Base-by-base conservation (phyloP, 2,329 filamentous ascomycete species). In the Juglanconis juglandina region DNA sequence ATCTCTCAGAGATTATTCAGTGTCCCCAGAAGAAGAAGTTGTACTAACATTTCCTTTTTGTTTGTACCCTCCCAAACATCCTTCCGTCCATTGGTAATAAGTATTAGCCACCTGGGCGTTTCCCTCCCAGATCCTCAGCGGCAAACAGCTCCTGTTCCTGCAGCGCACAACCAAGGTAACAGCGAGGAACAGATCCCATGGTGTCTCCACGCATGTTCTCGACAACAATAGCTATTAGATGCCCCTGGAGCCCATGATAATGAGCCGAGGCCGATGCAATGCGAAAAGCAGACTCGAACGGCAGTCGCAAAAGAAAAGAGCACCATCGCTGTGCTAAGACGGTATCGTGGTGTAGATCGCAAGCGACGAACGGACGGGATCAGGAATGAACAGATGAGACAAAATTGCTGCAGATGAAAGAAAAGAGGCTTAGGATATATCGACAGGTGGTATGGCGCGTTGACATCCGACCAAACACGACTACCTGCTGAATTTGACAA, bases 261-360 rank as follows among this genome's bases (percentile, higher is more conserved):
- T 70, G 67, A 63, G 67, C 59, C 54, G 66, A 60, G 68, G 68
- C 69, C 67, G 68, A 68, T 69, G 53, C 53, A 50, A 51, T 34
- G 56, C 54, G 66, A 63, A 68, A 72, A 68, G 65, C 66, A 70
- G 76, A 71, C 67, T 49, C 50, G 49, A 62, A 57, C 56, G 32
- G 54, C 55, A 58, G 46, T 58, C 34, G 58, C 53, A 54, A 41
- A 57, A 56, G 55, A 63, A 61, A 56, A 64, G 67, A 73, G 69
- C 73, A 78, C 74, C 76, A 82, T 81, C 80, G 80, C 78, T 83
- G 82, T 84, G 77, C 83, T 80, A 79, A 82, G 84, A 82, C 73
- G 72, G 72, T 77, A 79, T 83, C 78, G 79, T 83, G 80, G 83
- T 84, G 80, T 76, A 81, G 73, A 79, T 79, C 79, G 80, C 79